Evolutionary conservation across 768 basidiomycete species (phyloP).

Genomic region (Trametes villosa): DNA sequence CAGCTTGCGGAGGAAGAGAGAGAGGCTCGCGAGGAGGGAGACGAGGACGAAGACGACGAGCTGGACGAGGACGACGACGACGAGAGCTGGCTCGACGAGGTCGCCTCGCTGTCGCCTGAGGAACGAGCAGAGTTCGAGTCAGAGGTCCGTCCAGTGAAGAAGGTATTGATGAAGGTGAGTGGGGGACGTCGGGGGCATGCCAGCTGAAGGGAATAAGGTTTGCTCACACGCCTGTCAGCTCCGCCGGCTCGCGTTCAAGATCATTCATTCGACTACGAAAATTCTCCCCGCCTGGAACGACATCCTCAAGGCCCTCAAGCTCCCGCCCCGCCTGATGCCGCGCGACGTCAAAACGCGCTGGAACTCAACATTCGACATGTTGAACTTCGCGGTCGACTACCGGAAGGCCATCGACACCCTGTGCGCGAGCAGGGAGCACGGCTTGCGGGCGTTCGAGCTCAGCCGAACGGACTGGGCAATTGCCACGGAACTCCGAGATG

Average conservation of each 20-base stretch:
- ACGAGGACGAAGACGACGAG: background rate
- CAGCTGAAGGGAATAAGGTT: too few species aligned
- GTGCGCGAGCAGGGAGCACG: slow-evolving; percentile 18
- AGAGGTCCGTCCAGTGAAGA: background rate
- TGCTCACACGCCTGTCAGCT: background rate
- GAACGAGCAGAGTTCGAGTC: background rate
- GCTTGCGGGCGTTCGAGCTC: slow-evolving; percentile 33
- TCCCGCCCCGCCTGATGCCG: slow-evolving; percentile 34
- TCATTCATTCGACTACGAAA: slow-evolving; percentile 1
- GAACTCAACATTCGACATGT: slow-evolving; percentile 46
- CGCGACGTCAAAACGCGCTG: slow-evolving; percentile 43
- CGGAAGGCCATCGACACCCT: slow-evolving; percentile 32
- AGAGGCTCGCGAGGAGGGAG: background rate
- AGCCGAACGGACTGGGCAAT: slow-evolving; percentile 39
- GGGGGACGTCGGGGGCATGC: background rate
- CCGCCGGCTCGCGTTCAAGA: background rate
- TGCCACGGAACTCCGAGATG: slow-evolving; percentile 35
- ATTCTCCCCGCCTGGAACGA: slow-evolving; percentile 6
- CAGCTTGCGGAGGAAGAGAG: background rate
- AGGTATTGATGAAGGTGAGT: background rate
- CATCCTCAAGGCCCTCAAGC: background rate
- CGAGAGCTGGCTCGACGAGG: background rate
- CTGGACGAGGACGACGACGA: background rate
- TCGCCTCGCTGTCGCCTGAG: background rate
- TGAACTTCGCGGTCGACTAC: slow-evolving; percentile 37